Evolutionary conservation across 2,329 filamentous ascomycete genomes (phyloP).

Genomic region (Xylariaceae sp.): DNA sequence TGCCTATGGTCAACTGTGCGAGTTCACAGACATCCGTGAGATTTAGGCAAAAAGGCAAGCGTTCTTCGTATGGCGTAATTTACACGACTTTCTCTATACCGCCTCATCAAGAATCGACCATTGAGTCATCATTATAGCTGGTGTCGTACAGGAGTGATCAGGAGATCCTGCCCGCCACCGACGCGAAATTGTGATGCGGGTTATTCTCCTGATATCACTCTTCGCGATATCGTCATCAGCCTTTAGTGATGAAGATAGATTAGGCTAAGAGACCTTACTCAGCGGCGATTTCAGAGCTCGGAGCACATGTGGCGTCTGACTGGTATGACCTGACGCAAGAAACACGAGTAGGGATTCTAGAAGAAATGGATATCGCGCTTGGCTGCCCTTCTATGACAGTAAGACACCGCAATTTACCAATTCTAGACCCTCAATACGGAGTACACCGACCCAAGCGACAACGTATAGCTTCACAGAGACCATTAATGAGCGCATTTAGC

Average conservation of each 20-base stretch:
- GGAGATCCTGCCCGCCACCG: conserved; percentile 24
- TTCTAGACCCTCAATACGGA: conserved; percentile 21
- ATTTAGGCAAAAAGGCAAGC: conserved; percentile 20
- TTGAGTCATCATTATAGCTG: conserved; percentile 28
- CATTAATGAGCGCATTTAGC: conserved; percentile 20
- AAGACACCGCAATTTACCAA: conserved; percentile 16
- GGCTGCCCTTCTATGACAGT: background rate
- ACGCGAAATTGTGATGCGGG: conserved; percentile 24
- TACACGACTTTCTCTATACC: conserved; percentile 23
- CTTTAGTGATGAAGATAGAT: background rate
- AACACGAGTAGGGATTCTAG: background rate
- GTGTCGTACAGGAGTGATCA: conserved; percentile 29
- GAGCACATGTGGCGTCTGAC: no score
- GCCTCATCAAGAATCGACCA: background rate
- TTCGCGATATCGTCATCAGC: conserved; percentile 7
- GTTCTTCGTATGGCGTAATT: conserved; percentile 25
- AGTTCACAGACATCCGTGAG: conserved; percentile 1
- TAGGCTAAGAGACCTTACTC: background rate
- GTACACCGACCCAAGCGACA: conserved; percentile 31
- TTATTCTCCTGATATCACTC: conserved; percentile 18
- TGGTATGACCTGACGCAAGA: background rate
- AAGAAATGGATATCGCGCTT: background rate
- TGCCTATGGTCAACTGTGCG: background rate
- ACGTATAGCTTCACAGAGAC: conserved; percentile 35
- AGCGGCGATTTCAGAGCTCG: conserved; percentile 16